Evolutionary conservation across 2,329 filamentous ascomycete genomes (phyloP).

Genomic region (Acrodontium crateriforme): DNA sequence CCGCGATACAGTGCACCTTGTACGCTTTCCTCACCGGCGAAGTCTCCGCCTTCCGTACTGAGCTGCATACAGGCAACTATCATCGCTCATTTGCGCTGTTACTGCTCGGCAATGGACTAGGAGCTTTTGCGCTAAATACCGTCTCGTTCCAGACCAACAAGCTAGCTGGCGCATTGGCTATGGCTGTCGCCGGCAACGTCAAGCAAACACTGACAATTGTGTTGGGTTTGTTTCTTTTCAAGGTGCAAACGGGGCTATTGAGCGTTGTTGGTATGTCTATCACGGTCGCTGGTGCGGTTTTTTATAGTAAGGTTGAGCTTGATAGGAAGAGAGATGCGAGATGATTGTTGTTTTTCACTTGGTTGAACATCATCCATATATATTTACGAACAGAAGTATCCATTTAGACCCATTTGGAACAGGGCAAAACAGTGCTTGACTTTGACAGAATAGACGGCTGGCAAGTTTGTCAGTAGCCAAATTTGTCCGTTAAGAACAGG

Average conservation of each 20-base stretch:
- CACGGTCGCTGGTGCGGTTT: conserved; percentile 41
- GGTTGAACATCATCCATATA: no score
- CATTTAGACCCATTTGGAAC: no score
- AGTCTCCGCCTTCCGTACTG: conserved; percentile 7
- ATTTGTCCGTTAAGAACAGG: no score
- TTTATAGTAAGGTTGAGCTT: conserved; percentile 45
- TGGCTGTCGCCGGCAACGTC: conserved; percentile 16
- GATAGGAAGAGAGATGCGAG: conserved; percentile 32
- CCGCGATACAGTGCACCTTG: conserved; percentile 39
- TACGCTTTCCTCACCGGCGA: conserved; percentile 42
- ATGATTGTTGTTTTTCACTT: no score
- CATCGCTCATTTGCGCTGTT: conserved; percentile 4
- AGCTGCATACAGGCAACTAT: conserved; percentile 6
- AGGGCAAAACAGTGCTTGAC: no score
- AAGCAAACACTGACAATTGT: conserved; percentile 19
- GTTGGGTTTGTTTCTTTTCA: conserved; percentile 17
- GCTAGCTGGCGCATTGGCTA: conserved; percentile 16
- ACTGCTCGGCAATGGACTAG: conserved; percentile 14
- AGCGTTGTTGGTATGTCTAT: conserved; percentile 44
- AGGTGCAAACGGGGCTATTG: conserved; percentile 16
- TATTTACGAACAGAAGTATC: no score
- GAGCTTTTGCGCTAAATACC: conserved; percentile 17
- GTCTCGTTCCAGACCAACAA: conserved; percentile 20
- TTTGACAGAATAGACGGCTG: no score
- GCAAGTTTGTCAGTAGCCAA: no score